These are phyloP conservation scores for Kwoniella dejecticola DNA, from an alignment of 768 basidiomycete genomes.

Conservation along the genomic window DNA sequence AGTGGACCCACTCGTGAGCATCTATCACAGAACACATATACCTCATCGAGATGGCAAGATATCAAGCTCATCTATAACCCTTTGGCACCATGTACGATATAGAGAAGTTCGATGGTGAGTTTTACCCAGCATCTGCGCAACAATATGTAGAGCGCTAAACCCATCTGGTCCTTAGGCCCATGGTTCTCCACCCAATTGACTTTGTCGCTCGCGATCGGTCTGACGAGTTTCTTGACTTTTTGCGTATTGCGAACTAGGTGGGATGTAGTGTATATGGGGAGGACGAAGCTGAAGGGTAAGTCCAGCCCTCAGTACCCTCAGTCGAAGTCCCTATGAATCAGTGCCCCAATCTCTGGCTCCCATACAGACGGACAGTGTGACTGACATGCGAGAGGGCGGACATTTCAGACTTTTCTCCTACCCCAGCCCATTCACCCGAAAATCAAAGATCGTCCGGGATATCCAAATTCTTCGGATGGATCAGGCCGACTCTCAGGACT, in stretches of 20 bases:
- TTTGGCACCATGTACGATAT: background rate
- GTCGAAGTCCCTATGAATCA: no score
- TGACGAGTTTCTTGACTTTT: slow-evolving; percentile 80
- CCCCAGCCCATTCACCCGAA: slow-evolving; percentile 38
- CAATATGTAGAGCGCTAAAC: background rate
- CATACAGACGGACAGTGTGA: background rate
- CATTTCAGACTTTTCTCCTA: slow-evolving; percentile 40
- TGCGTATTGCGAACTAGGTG: slow-evolving; percentile 84
- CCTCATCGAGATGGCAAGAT: no score
- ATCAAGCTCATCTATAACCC: no score
- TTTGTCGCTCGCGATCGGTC: slow-evolving; percentile 74
- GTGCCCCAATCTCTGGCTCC: no score
- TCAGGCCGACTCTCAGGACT: slow-evolving; percentile 83
- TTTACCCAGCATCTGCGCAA: background rate
- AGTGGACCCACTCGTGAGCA: slow-evolving; percentile 47
- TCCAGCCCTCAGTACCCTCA: no score
- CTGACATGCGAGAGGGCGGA: background rate
- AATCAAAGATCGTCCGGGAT: slow-evolving; percentile 13
- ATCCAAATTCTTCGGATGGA: slow-evolving; percentile 82
- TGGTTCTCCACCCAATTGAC: slow-evolving; percentile 92
- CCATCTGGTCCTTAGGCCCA: slow-evolving; percentile 62
- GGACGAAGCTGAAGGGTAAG: slow-evolving; percentile 90
- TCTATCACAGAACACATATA: no score
- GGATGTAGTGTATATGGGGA: slow-evolving; percentile 86
- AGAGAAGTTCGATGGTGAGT: slow-evolving; percentile 46